phyloP scores from a whole-genome alignment of 2,329 filamentous ascomycete genomes.

The Emericellopsis cladophorae region DNA sequence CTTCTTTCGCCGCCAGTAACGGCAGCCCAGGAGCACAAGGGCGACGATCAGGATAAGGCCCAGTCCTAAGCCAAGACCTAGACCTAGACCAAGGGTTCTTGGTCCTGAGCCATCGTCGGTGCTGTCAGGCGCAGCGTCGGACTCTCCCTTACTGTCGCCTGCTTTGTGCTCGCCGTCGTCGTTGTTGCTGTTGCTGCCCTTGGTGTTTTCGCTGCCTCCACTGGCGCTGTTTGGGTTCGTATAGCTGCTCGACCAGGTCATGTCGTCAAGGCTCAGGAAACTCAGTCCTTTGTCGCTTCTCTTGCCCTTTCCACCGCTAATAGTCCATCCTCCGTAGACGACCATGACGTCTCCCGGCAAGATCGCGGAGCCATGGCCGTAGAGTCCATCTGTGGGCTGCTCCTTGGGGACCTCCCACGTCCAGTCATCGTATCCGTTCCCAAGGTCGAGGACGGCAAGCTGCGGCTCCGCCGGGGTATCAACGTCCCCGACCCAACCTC shows the following conservation, averaged over 20 bases:
- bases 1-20: slow-evolving; percentile 27
- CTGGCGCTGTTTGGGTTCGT: slow-evolving; percentile 24
- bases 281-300: slow-evolving; percentile 13
- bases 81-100: slow-evolving; percentile 40
- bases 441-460: slow-evolving; percentile 64
- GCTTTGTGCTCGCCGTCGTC: too few relatives aligned
- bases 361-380: slow-evolving; percentile 50
- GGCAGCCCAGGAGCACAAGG: slow-evolving; percentile 35
- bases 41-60: slow-evolving; percentile 31
- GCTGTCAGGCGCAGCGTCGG: slow-evolving; percentile 10
- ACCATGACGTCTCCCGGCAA: slow-evolving; percentile 58
- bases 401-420: slow-evolving; percentile 51
- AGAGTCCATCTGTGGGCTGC: slow-evolving; percentile 37
- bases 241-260: slow-evolving; percentile 38
- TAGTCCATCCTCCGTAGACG: slow-evolving; percentile 42
- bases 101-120: slow-evolving; percentile 7
- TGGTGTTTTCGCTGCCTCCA: neutral
- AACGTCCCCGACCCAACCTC: slow-evolving; percentile 85
- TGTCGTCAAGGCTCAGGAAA: slow-evolving; percentile 46
- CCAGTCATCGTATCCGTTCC: slow-evolving; percentile 64
- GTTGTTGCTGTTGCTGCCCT: too few relatives aligned
- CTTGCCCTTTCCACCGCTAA: slow-evolving; percentile 19
- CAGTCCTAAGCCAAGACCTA: slow-evolving; percentile 53
- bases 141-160: neutral
- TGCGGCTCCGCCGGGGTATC: slow-evolving; percentile 68